Evolutionary conservation across 78 protist species (phyloP).

Genomic region (Isochrysis galbana): DNA sequence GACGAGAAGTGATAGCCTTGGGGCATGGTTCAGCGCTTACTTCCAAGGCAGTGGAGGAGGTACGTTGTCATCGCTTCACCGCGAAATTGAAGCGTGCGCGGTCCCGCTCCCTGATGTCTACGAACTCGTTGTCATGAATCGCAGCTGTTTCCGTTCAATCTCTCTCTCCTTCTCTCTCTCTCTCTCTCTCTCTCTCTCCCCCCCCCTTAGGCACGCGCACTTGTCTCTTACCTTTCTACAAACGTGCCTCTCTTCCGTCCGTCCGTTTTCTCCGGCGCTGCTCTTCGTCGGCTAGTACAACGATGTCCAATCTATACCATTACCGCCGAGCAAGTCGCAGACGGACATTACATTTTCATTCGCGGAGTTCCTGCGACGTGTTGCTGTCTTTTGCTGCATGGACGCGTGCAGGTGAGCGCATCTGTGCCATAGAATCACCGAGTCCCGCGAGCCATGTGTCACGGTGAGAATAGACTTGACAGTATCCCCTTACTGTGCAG

Average conservation of each 20-base stretch:
- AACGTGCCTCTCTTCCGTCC: not conserved
- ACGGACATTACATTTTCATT: constrained; percentile 11
- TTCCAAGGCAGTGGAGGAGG: not conserved
- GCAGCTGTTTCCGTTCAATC: no score
- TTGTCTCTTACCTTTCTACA: not conserved
- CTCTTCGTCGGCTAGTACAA: not conserved
- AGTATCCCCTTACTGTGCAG: no score
- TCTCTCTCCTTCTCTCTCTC: no score
- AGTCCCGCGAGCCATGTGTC: no score
- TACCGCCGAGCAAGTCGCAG: not conserved
- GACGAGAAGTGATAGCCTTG: not conserved
- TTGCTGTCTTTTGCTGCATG: constrained; percentile 60
- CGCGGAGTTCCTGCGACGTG: constrained; percentile 40
- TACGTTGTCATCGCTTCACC: no score
- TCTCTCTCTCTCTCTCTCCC: not conserved
- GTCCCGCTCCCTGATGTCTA: no score
- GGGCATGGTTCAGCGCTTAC: not conserved
- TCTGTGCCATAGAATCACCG: no score
- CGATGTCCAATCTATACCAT: not conserved
- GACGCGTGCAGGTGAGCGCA: no score
- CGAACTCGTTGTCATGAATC: no score
- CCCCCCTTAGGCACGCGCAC: not conserved
- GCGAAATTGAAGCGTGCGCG: no score
- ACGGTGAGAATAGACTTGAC: no score
- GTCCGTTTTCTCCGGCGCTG: not conserved